Conservation (phyloP, 169 alveolate genomes). For the Eimeria falciformis region DNA sequence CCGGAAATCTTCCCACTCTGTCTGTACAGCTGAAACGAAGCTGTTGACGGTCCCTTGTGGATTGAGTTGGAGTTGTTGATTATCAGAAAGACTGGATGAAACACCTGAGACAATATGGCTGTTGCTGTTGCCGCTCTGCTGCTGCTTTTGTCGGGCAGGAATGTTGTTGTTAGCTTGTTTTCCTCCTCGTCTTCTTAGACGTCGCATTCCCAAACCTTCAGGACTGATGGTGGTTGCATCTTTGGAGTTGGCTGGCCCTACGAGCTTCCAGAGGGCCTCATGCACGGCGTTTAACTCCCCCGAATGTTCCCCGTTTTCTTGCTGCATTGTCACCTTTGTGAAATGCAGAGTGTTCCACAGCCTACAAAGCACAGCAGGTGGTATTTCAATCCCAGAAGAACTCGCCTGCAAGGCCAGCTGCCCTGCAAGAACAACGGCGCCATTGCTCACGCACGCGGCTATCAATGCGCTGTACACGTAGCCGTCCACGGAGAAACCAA, state of each 20-base stretch:
- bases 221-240: not conserved
- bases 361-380: not conserved
- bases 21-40: not conserved
- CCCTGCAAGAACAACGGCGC: conserved; percentile 26
- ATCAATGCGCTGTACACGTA: conserved; percentile 88
- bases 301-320: not conserved
- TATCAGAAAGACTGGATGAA: too few relatives aligned
- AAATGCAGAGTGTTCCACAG: conserved; percentile 10
- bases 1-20: too few relatives aligned
- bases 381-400: not conserved
- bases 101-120: not conserved
- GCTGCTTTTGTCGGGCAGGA: not conserved
- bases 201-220: not conserved
- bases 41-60: not conserved
- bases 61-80: too few relatives aligned
- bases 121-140: conserved; percentile 4
- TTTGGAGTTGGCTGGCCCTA: not conserved
- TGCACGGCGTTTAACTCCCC: not conserved
- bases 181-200: not conserved
- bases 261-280: not conserved
- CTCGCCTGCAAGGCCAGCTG: conserved; percentile 25
- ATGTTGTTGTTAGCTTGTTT: not conserved
- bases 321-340: not conserved
- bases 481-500: conserved; percentile 81
- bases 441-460: conserved; percentile 86